Conservation (phyloP, 163 green algal species). For the Chloromonas sp. region DNA sequence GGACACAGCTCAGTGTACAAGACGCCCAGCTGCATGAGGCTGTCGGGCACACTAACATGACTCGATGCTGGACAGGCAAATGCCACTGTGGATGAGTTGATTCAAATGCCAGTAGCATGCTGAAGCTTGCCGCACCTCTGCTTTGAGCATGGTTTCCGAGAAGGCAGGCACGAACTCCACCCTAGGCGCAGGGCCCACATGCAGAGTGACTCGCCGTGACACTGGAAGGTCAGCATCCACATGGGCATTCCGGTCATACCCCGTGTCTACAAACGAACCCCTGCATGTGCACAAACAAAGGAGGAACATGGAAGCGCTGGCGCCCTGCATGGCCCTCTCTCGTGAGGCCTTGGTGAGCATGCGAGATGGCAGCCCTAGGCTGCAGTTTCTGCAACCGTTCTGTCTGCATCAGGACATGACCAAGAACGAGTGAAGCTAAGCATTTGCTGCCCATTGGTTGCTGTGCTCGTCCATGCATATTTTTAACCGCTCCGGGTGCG, state of each 20-base stretch:
- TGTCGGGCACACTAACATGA: no score
- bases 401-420: background rate
- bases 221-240: conserved; percentile 22
- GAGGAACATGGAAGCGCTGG: no score
- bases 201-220: conserved; percentile 8
- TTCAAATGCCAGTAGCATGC: background rate
- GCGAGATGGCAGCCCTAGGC: background rate
- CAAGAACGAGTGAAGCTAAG: background rate
- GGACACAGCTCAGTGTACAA: no score
- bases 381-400: background rate
- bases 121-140: background rate
- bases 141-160: conserved; percentile 41
- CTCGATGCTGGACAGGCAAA: no score
- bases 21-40: no score
- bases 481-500: no score
- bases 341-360: background rate
- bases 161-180: conserved; percentile 8
- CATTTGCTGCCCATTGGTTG: background rate
- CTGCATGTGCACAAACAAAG: background rate
- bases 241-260: conserved; percentile 50
- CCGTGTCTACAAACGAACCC: conserved; percentile 66
- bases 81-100: no score
- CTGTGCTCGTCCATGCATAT: background rate
- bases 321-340: background rate
- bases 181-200: background rate